phyloP scores from a whole-genome alignment of 495 filamentous ascomycete species.

The Beverwykella pulmonaria region DNA sequence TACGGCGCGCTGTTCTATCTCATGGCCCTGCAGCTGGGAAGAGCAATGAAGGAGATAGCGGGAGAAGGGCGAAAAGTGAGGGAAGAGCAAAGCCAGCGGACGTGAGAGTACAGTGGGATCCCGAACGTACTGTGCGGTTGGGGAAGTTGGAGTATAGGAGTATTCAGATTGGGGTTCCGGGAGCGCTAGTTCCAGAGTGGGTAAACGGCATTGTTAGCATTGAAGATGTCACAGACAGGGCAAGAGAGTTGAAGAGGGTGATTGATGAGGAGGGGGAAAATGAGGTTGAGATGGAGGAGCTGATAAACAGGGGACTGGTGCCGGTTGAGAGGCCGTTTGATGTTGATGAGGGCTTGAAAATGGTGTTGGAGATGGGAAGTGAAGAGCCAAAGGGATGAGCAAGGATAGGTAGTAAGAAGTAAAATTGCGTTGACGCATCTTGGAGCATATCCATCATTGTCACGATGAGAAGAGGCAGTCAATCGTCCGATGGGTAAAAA shows the following conservation, averaged over 20 bases:
- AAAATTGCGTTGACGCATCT: no score
- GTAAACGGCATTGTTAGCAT: constrained; percentile 57
- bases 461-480: no score
- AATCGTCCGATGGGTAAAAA: no score
- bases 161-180: constrained; percentile 64
- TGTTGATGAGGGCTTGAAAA: constrained; percentile 47
- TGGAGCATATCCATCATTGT: no score
- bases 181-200: constrained; percentile 49
- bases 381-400: background rate
- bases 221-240: constrained; percentile 61
- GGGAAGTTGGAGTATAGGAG: constrained; percentile 53
- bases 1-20: constrained; percentile 19
- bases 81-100: constrained; percentile 44
- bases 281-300: constrained; percentile 38
- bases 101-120: constrained; percentile 67
- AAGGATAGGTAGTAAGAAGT: no score
- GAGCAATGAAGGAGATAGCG: background rate
- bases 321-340: constrained; percentile 54
- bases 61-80: constrained; percentile 36
- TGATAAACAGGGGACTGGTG: constrained; percentile 48
- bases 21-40: background rate
- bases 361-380: constrained; percentile 17
- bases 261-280: constrained; percentile 47
- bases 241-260: constrained; percentile 50
- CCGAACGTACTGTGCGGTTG: constrained; percentile 54